Base-by-base conservation (phyloP, 805 yeast genomes). In the Grigorovia humatica region DNA sequence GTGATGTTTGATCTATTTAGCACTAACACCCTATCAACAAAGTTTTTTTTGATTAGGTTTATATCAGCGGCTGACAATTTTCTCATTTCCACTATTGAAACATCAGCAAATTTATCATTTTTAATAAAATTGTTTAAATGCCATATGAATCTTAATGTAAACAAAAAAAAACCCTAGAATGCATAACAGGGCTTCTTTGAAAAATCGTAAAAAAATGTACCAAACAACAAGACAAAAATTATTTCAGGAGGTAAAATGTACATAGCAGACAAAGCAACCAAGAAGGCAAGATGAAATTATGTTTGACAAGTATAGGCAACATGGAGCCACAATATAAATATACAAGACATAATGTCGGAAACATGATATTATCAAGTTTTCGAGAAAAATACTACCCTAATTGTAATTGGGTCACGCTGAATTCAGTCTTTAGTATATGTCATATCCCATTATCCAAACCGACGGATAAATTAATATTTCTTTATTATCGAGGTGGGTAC, bases 331-430 rank as follows among this genome's bases (percentile, higher is more conserved):
- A 72, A 48, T 86, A 76, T 58, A 66, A 68, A 8, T 72, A 73
- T 7, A 85, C 95, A 0, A 71, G 95, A 40, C 96, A 88, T 62
- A 87, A 83, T 53, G 87, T 82, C 0, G 96, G 96, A 1, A 86
- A 85, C 55, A 63, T 74, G 48, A 63, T 81, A 41, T 67, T 81
- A 42, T 71, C 81, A 40, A 43, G 55, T 20, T 47, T 70, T 30
- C 59, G 55, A 40, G 66, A 70, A 12, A 54, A 53, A 57, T 62
- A 56, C 51, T n/a, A 44, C 11, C 30, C 47, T 32, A 13, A 29
- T 32, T 3, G 40, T 27, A 8, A 46, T 30, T 8, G 46, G 49
- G 4, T 17, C 45, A 46, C 29, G 23, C 13, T 43, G 40, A 19
- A 32, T 32, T 11, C 41, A 42, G 4, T 43, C 35, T 32, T 44